phyloP scores from a whole-genome alignment of 2,329 filamentous ascomycete species.

The Nemania sp. region DNA sequence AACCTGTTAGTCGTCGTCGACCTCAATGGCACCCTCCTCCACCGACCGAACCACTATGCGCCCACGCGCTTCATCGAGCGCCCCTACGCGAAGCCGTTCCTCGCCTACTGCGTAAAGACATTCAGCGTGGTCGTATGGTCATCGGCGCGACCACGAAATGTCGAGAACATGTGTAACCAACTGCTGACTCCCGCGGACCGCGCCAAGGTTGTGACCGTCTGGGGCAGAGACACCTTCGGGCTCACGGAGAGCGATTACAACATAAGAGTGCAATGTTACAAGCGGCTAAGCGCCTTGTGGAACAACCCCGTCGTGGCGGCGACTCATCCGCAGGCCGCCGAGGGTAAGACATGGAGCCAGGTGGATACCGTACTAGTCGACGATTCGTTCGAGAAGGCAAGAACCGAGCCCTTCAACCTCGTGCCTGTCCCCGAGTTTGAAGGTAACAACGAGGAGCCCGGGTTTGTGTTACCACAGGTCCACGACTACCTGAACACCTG shows the following conservation, averaged over 20 bases:
- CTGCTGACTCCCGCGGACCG: slow-evolving; percentile 63
- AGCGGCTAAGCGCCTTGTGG: slow-evolving; percentile 79
- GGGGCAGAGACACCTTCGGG: slow-evolving; percentile 77
- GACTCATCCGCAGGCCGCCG: slow-evolving; percentile 48
- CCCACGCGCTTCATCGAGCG: slow-evolving; percentile 64
- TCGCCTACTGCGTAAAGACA: slow-evolving; percentile 71
- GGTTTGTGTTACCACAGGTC: slow-evolving; percentile 57
- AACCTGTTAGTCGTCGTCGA: slow-evolving; percentile 84
- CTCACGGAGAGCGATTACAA: slow-evolving; percentile 68
- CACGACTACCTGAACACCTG: slow-evolving; percentile 64
- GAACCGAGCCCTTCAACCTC: slow-evolving; percentile 81
- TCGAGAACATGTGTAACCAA: slow-evolving; percentile 65
- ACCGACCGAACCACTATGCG: slow-evolving; percentile 60
- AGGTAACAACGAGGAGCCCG: slow-evolving; percentile 47
- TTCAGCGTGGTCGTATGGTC: slow-evolving; percentile 91
- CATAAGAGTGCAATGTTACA: slow-evolving; percentile 82
- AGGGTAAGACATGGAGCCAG: slow-evolving; percentile 68
- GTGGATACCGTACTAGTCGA: slow-evolving; percentile 89
- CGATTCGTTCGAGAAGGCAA: slow-evolving; percentile 79
- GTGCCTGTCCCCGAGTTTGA: slow-evolving; percentile 79
- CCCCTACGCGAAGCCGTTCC: slow-evolving; percentile 68
- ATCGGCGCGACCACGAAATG: slow-evolving; percentile 75
- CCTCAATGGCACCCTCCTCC: slow-evolving; percentile 87
- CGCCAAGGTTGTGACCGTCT: slow-evolving; percentile 65
- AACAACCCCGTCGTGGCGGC: slow-evolving; percentile 46